phyloP scores from a whole-genome alignment of 805 yeast species.

The Candida nonsorbophila region DNA sequence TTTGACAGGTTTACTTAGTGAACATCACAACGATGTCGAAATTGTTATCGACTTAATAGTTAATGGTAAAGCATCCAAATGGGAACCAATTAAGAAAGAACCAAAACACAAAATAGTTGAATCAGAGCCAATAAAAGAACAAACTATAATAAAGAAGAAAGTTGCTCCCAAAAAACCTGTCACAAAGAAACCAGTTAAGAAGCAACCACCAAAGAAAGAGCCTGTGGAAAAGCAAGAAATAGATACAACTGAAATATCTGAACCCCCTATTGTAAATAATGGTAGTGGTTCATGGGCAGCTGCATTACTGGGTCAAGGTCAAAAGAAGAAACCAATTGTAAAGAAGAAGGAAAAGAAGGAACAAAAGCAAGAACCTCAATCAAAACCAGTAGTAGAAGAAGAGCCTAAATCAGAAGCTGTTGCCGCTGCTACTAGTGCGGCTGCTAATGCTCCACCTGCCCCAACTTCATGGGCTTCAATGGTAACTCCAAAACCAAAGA shows the following conservation, averaged over 20 bases:
- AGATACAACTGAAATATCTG: neutral
- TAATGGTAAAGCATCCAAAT: constrained; percentile 82
- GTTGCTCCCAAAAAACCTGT: neutral
- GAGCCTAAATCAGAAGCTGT: constrained; percentile 6
- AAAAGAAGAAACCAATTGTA: constrained; percentile 15
- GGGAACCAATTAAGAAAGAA: constrained; percentile 90
- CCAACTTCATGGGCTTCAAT: constrained; percentile 67
- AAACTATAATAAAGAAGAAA: constrained; percentile 1
- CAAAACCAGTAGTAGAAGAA: constrained; percentile 10
- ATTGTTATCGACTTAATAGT: constrained; percentile 82
- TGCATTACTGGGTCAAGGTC: constrained; percentile 31
- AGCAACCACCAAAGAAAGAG: neutral
- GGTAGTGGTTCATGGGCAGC: constrained; percentile 37
- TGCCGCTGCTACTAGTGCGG: constrained; percentile 7
- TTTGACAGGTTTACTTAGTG: constrained; percentile 67
- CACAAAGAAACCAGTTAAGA: constrained; percentile 3
- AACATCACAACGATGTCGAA: constrained; percentile 68
- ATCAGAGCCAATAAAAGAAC: neutral
- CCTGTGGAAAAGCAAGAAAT: neutral
- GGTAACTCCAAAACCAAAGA: constrained; percentile 50
- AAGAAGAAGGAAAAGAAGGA: constrained; percentile 6
- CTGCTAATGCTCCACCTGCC: constrained; percentile 23
- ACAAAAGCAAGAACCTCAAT: constrained; percentile 8
- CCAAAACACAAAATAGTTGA: constrained; percentile 31
- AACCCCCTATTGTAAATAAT: constrained; percentile 3